Percentiles rank a stretch among this genome's conserved stretches.
phyloP scores from a whole-genome alignment of 2,329 filamentous ascomycete genomes.

The Xylariaceae sp. region DNA sequence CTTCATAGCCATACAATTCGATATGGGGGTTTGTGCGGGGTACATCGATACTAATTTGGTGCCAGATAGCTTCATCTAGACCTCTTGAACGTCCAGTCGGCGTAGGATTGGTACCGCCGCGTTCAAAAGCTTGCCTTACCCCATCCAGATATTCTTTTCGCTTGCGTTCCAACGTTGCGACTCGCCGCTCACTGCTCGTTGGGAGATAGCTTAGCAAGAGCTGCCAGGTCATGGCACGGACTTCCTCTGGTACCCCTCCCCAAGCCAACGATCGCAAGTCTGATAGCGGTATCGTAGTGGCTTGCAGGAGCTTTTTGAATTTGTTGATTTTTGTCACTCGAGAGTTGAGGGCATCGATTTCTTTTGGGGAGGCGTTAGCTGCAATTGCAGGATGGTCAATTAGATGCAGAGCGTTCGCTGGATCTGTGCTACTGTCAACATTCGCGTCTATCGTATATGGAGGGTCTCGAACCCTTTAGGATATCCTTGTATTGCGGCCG shows the following conservation, averaged over 20 bases:
- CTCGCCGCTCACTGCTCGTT: constrained; percentile 89
- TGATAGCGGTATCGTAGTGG: constrained; percentile 79
- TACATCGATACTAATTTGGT: constrained; percentile 98
- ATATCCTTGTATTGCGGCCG: constrained; percentile 98
- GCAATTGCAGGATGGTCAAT: constrained; percentile 81
- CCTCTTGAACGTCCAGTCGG: constrained; percentile 53
- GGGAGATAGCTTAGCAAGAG: constrained; percentile 91
- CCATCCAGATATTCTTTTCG: constrained; percentile 95
- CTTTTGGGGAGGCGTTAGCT: constrained; percentile 71
- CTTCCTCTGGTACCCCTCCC: constrained; percentile 92
- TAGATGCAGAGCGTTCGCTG: constrained; percentile 89
- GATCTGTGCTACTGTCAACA: constrained; percentile 43
- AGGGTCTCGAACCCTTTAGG: constrained; percentile 48
- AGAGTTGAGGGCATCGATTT: constrained; percentile 79
- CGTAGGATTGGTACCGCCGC: constrained; percentile 48
- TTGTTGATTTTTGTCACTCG: constrained; percentile 95
- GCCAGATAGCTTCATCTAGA: constrained; percentile 96
- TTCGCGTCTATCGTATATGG: not conserved
- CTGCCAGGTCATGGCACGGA: constrained; percentile 99
- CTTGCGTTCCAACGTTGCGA: constrained; percentile 87
- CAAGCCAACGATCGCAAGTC: constrained; percentile 85
- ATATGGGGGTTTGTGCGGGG: constrained; percentile 95
- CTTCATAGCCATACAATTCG: constrained; percentile 91
- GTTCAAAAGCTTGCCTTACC: constrained; percentile 68
- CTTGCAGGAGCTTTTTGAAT: constrained; percentile 92